phyloP scores from a whole-genome alignment of 805 yeast species.

The Nakazawaea wickerhamii region DNA sequence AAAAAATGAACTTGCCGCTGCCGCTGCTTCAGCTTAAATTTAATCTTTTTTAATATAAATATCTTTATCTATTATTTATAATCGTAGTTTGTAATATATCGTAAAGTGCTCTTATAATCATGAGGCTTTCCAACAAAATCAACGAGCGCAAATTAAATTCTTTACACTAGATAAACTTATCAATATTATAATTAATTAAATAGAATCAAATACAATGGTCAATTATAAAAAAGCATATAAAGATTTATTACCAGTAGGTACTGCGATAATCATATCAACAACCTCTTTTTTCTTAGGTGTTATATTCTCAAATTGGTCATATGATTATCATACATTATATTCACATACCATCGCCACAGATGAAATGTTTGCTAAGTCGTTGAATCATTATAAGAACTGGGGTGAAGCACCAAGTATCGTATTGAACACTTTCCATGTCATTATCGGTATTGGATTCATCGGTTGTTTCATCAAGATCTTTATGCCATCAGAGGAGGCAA shows the following conservation, averaged over 20 bases:
- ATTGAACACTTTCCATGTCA: conserved; percentile 56
- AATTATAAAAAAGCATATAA: conserved; percentile 22
- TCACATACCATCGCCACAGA: conserved; percentile 36
- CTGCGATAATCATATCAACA: conserved; percentile 36
- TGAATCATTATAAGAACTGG: conserved; percentile 72
- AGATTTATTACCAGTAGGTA: conserved; percentile 41
- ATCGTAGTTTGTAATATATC: background rate
- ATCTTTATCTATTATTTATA: background rate
- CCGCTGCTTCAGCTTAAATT: conserved; percentile 24
- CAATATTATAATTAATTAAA: background rate
- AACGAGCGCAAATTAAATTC: too few species aligned
- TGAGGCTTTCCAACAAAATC: too few species aligned
- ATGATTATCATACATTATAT: conserved; percentile 65
- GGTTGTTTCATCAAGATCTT: conserved; percentile 76
- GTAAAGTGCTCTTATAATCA: background rate
- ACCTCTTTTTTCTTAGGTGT: conserved; percentile 79
- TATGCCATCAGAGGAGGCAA: conserved; percentile 81
- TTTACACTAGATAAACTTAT: too few species aligned
- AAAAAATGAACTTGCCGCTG: too few species aligned
- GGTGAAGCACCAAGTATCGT: conserved; percentile 56
- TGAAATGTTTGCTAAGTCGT: conserved; percentile 52
- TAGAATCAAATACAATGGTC: background rate
- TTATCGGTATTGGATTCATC: conserved; percentile 57
- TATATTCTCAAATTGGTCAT: conserved; percentile 72
- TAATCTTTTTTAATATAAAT: background rate